Base-by-base conservation (phyloP, 371 early-diverging fungal species). In the Zancudomyces culisetae region DNA sequence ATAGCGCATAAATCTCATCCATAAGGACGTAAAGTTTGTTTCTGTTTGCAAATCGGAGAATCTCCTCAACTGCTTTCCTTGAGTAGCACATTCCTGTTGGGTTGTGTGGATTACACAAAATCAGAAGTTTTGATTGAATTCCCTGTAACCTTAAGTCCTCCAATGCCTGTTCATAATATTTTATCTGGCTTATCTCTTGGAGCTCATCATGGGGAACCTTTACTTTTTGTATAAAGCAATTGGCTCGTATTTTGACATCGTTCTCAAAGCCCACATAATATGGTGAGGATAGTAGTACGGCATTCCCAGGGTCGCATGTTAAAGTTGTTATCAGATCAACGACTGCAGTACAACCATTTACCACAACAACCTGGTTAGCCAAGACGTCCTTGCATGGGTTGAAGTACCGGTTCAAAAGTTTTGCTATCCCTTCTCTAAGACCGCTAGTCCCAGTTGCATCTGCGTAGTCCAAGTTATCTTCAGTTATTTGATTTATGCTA, bases 1-100 rank as follows among this genome's bases (percentile, higher is more conserved):
- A 81, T 13, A 86, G 62, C 4, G 78, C 85, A 61, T 86, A 89
- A 27, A 88, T 80, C 55, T 89, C 89, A 59, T 88, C 89, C 55
- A 73, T 69, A 3, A 85, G 59, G 19, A 78, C 64, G 53, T 81
- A 85, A 8, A 89, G 49, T n/a, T 70, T 53, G 53, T 82, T 72
- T 29, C 56, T 60, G 27, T 71, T 68, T 2, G 80, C 80, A 60
- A 81, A 85, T 23, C 52, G 52, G 2, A 82, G 58, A 52, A 78
- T 68, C 2, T 59, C 56, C 15, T 73, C 61, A 27, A 88, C 30
- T 20, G 75, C 63, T n/a, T 66, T 59, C 6, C 55, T 67, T 6
- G 78, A 59, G 52, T 70, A 79, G 55, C 63, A 8, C 23, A 27
- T 64, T 55, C 75, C 76, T 18, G 70, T 51, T 0, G 84, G 84